Evolutionary conservation across 345 rosid species (phyloP), one percentile per base, ranked within the genome.

Genomic region (Gossypium sturtianum): DNA sequence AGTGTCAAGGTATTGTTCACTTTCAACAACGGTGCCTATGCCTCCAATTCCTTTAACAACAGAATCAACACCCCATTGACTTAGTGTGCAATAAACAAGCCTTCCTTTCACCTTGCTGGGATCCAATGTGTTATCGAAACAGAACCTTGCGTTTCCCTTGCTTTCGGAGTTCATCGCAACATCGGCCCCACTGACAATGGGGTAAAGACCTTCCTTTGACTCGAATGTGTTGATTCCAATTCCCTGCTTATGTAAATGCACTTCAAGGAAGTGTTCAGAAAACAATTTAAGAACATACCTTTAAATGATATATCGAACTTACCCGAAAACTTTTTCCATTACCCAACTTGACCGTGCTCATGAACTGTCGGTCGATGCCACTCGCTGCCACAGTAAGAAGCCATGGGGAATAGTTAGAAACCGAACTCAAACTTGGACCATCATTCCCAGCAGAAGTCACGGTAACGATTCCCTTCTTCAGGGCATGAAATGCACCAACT

Each of bases 321-420:
- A 94, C 97, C 3, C 76, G 59, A 72, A 89, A 12, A 4, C 70
- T 75, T 78, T 80, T 86, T 6, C 97, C 97, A 69, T 86, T 90
- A 3, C 95, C 97, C 53, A 91, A 73, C 75, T 78, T 83, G 53
- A 94, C 78, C 62, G 74, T 84, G 82, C 93, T 94, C 85, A 62
- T 78, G 74, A 94, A 94, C 57, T 80, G 80, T 77, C 98, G 74
- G 66, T 94, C 89, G 15, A 88, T 92, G 11, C 91, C 91, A 9
- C 93, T 92, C 9, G 98, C 98, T 0, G 92, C 98, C 22, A 89
- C 97, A 0, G 98, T 94, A 67, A 94, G 17, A 15, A 94, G 76
- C 98, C 97, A 92, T 2, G 98, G 98, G 9, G 97, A 93, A 53
- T 89, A 89, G 83, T 94, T 94, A 9, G 80, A 76, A 12, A 94